Conservation (phyloP, 371 early-diverging fungal species). For the Lichtheimia ornata region DNA sequence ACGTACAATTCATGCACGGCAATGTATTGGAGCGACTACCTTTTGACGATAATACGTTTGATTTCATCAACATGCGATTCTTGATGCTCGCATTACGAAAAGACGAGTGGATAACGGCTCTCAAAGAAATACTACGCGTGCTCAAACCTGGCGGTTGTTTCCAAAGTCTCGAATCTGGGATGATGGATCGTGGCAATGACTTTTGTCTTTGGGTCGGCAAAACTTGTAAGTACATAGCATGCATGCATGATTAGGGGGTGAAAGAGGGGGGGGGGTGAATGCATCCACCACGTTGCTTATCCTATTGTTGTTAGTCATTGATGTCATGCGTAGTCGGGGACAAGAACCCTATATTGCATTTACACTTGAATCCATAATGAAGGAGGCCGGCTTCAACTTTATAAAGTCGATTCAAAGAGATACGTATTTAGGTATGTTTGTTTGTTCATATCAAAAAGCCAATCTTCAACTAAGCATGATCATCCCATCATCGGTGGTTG, state of each 20-base stretch:
- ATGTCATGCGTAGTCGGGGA: conserved; percentile 32
- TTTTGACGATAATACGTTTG: conserved; percentile 61
- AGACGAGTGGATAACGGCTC: conserved; percentile 49
- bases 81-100: conserved; percentile 51
- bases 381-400: conserved; percentile 30
- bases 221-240: conserved; percentile 39
- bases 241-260: too few relatives aligned
- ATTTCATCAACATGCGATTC: conserved; percentile 58
- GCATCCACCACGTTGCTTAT: too few relatives aligned
- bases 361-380: conserved; percentile 34
- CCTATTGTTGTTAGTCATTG: conserved; percentile 20
- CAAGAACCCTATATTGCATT: conserved; percentile 52
- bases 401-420: conserved; percentile 23
- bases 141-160: conserved; percentile 62
- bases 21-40: conserved; percentile 55
- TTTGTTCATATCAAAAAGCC: not conserved
- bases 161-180: conserved; percentile 52
- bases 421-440: conserved; percentile 17
- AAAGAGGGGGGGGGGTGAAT: too few relatives aligned
- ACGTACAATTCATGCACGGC: conserved; percentile 43
- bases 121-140: conserved; percentile 52
- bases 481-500: not conserved
- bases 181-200: conserved; percentile 30
- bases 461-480: not conserved
- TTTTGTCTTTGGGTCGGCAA: conserved; percentile 16